Base-by-base conservation (phyloP, 805 yeast genomes). In the Myxozyma lipomycoides region DNA sequence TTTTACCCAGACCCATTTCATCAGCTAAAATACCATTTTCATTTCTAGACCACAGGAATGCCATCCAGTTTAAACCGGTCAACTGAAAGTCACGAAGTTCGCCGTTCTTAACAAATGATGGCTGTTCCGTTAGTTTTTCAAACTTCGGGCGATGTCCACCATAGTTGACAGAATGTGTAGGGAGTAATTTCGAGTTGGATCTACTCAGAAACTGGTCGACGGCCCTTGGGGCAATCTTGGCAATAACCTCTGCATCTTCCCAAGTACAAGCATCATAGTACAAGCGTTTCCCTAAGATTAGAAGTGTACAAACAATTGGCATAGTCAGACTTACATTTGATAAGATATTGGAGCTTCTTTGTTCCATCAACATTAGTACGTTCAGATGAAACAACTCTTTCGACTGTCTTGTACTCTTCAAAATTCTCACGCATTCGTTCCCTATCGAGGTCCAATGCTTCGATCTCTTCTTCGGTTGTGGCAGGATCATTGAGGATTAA, bases 21-120 rank as follows among this genome's bases (percentile, higher is more conserved):
- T 93, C 98, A 3, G 98, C 98, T 38, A 93, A 73, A 45, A 93
- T 93, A 49, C 98, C 98, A 68, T 93, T 93, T 71, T 93, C 97
- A 68, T 91, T 87, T 63, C 97, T 79, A 3, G 96, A 87, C 98
- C 98, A 93, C 55, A 93, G 73, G 67, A 91, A 93, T 0, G 98
- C 98, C 98, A 93, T 93, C 99, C 99, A 93, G 69, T 93, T 93
- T 56, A 93, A 77, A 49, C 99, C 99, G 0, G 98, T 93, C 67
- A 93, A 77, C 73, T 93, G 99, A 78, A 93, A 93, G 71, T 93
- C 98, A 67, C 98, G 81, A 58, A 93, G 76, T 67, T 85, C 93
- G 45, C 97, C 96, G 63, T 84, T 83, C 66, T 89, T 89, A 58
- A 93, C 83, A 64, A 84, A 93, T 12, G 82, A 75, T 0, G 99